These are phyloP conservation scores for Erysiphe pulchra DNA, from an alignment of 2,329 filamentous ascomycete species.

Conservation along the genomic window DNA sequence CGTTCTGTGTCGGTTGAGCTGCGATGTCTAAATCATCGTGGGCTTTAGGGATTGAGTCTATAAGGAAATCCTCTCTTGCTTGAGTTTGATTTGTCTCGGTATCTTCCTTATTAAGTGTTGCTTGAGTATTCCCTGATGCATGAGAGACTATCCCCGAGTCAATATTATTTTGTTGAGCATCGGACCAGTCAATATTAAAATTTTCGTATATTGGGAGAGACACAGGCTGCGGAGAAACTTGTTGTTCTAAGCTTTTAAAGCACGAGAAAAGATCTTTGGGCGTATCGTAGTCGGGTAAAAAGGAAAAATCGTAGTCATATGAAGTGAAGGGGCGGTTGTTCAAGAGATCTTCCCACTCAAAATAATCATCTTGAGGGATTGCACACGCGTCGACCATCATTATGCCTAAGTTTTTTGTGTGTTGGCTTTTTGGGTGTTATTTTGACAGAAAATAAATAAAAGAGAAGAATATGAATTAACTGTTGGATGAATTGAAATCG, in stretches of 20 bases:
- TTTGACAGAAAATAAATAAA: too few species aligned
- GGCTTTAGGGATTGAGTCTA: slow-evolving; percentile 6
- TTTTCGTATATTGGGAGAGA: not conserved
- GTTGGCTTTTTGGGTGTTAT: too few species aligned
- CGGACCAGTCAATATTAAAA: not conserved
- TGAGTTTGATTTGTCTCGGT: not conserved
- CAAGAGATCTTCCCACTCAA: slow-evolving; percentile 6
- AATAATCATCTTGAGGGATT: slow-evolving; percentile 5
- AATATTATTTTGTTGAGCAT: not conserved
- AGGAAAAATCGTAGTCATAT: too few species aligned
- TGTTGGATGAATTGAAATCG: too few species aligned
- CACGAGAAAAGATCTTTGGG: not conserved
- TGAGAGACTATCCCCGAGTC: not conserved
- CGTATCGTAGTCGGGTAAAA: not conserved
- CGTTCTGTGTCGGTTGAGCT: slow-evolving; percentile 43
- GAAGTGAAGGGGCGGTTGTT: too few species aligned
- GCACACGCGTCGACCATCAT: not conserved
- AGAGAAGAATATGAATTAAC: too few species aligned
- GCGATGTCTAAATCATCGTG: slow-evolving; percentile 27
- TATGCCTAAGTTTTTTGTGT: too few species aligned
- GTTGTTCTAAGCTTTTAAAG: not conserved
- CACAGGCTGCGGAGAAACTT: not conserved
- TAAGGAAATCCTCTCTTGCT: not conserved
- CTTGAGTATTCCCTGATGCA: not conserved
- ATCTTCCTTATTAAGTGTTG: not conserved